A percentile compares a stretch with the other conserved stretches of the same genome.
Evolutionary conservation across 257 asterid genomes (phyloP).

Genomic region (Verbena officinalis): DNA sequence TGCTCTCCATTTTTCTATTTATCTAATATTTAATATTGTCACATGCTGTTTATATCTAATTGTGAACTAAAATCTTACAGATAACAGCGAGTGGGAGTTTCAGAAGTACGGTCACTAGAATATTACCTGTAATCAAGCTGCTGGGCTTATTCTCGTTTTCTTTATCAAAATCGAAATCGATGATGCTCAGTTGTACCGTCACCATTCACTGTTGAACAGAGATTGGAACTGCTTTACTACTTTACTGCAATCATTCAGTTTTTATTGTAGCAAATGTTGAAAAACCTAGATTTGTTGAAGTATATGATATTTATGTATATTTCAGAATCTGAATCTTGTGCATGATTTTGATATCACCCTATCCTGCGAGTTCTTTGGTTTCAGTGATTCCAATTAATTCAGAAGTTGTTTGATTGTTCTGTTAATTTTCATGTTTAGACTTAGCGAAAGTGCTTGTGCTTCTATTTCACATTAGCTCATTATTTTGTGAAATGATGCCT

Average conservation of each 20-base stretch:
- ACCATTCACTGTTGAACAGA: neutral
- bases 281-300: neutral
- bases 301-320: conserved; percentile 1
- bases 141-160: neutral
- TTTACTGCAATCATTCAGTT: conserved; percentile 10
- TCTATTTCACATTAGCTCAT: neutral
- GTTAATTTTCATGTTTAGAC: too few species aligned
- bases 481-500: too few species aligned
- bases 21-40: neutral
- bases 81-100: conserved; percentile 99
- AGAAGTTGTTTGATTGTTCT: neutral
- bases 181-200: neutral
- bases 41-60: neutral
- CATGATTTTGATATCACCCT: neutral
- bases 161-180: neutral
- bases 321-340: conserved; percentile 15
- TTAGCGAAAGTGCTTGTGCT: too few species aligned
- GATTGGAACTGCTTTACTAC: neutral
- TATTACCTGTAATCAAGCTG: neutral
- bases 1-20: neutral
- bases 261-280: conserved; percentile 1
- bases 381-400: neutral
- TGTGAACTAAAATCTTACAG: conserved; percentile 38
- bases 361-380: neutral
- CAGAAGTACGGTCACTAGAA: conserved; percentile 93